phyloP scores from a whole-genome alignment of 2,329 filamentous ascomycete genomes.

The Keithomyces neogunnii region DNA sequence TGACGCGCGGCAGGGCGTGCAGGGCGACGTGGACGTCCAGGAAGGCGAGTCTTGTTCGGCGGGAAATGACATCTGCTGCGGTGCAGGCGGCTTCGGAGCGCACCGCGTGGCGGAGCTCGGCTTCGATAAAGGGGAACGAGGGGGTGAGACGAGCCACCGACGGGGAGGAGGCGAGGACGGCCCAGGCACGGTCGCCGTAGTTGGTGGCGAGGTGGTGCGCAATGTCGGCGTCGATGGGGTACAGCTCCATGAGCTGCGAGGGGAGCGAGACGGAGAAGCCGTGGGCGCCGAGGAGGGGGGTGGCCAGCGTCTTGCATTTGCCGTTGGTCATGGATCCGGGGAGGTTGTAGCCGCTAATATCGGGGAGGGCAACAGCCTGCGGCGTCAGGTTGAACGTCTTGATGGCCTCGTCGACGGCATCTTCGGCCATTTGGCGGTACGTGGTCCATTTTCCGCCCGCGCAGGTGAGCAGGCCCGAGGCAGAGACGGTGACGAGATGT shows the following conservation, averaged over 20 bases:
- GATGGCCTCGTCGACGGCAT: slow-evolving; percentile 74
- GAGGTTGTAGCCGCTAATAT: slow-evolving; percentile 56
- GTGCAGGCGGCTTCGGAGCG: slow-evolving; percentile 67
- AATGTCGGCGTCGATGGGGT: slow-evolving; percentile 30
- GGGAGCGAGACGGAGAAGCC: slow-evolving; percentile 42
- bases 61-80: slow-evolving; percentile 61
- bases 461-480: slow-evolving; percentile 69
- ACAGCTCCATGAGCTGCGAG: slow-evolving; percentile 27
- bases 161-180: slow-evolving; percentile 43
- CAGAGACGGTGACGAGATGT: slow-evolving; percentile 68
- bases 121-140: slow-evolving; percentile 65
- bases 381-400: slow-evolving; percentile 53
- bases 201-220: slow-evolving; percentile 31
- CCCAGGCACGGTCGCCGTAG: slow-evolving; percentile 56
- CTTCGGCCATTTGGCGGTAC: slow-evolving; percentile 82
- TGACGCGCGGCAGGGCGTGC: slow-evolving; percentile 58
- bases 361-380: slow-evolving; percentile 43
- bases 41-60: slow-evolving; percentile 66
- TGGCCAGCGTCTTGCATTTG: slow-evolving; percentile 63
- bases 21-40: slow-evolving; percentile 64
- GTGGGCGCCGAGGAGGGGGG: slow-evolving; percentile 69
- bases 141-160: slow-evolving; percentile 51
- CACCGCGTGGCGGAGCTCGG: slow-evolving; percentile 63
- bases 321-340: slow-evolving; percentile 49
- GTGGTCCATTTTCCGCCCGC: slow-evolving; percentile 85